Percentiles rank a stretch among this genome's conserved stretches.
phyloP scores from a whole-genome alignment of 1,284 basidiomycete genomes.

The Trametes pubescens region DNA sequence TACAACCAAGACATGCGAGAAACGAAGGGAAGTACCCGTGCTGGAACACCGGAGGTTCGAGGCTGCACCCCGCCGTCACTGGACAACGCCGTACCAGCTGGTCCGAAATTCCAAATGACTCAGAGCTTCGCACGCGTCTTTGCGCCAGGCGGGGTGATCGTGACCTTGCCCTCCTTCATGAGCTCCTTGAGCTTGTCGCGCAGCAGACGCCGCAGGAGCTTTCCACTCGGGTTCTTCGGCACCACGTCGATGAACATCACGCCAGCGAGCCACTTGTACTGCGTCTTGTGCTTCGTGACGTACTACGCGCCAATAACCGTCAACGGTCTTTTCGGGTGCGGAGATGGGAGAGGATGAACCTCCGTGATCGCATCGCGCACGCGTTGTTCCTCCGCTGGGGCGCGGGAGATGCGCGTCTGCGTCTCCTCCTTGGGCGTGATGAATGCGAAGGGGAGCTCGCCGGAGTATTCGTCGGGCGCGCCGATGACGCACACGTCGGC shows the following conservation, averaged over 20 bases:
- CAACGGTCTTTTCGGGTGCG: no score
- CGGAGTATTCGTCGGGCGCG: constrained; percentile 76
- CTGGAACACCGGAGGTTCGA: no score
- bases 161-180: constrained; percentile 27
- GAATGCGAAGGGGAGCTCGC: constrained; percentile 81
- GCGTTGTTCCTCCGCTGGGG: constrained; percentile 46
- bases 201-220: constrained; percentile 35
- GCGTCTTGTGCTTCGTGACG: constrained; percentile 36
- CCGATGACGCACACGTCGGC: constrained; percentile 74
- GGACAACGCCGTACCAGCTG: no score
- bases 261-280: constrained; percentile 38
- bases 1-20: no score
- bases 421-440: constrained; percentile 62
- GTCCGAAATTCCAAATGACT: no score
- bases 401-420: constrained; percentile 47
- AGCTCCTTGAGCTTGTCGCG: constrained; percentile 34
- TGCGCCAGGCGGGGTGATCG: constrained; percentile 26
- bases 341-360: constrained; percentile 24
- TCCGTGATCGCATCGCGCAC: constrained; percentile 37
- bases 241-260: constrained; percentile 37
- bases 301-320: constrained; percentile 40
- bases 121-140: constrained; percentile 31
- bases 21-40: no score
- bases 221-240: constrained; percentile 40
- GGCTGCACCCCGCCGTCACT: no score